phyloP scores from a whole-genome alignment of 2,329 filamentous ascomycete species.

The Aspergillus floridensis region DNA sequence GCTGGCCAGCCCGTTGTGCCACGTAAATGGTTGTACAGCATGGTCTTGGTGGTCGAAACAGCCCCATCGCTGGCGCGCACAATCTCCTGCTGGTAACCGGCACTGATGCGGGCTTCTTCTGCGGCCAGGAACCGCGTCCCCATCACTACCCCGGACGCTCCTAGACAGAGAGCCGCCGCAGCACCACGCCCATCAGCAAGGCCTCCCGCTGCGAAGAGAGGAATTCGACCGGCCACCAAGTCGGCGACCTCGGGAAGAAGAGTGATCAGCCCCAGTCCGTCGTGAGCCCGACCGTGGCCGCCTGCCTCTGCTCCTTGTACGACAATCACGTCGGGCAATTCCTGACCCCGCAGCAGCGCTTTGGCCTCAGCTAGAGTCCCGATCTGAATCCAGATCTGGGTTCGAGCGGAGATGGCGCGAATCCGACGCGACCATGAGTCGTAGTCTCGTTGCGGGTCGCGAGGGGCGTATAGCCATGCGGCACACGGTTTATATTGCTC shows the following conservation, averaged over 20 bases:
- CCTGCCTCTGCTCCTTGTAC: conserved; percentile 57
- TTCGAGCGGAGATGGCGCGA: conserved; percentile 41
- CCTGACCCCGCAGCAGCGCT: conserved; percentile 35
- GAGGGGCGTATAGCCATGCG: conserved; percentile 45
- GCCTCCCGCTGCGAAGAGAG: conserved; percentile 54
- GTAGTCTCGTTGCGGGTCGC: conserved; percentile 32
- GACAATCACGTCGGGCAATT: conserved; percentile 53
- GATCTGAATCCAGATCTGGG: conserved; percentile 57
- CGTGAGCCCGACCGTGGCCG: conserved; percentile 51
- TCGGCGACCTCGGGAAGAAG: conserved; percentile 54
- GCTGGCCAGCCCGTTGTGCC: conserved; percentile 61
- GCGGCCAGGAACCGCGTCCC: conserved; percentile 63
- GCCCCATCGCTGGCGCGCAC: conserved; percentile 54
- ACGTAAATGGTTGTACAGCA: conserved; percentile 55
- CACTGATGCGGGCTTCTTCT: conserved; percentile 50
- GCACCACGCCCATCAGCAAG: conserved; percentile 54
- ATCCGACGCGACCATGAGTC: conserved; percentile 47
- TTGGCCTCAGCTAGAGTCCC: conserved; percentile 52
- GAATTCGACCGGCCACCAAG: conserved; percentile 38
- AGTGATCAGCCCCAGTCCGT: conserved; percentile 50
- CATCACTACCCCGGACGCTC: conserved; percentile 57
- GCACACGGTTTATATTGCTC: conserved; percentile 39
- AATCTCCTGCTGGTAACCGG: conserved; percentile 54
- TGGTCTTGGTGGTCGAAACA: conserved; percentile 49
- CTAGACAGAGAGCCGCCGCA: conserved; percentile 51